phyloP scores from a whole-genome alignment of 2,329 filamentous ascomycete species.

The Cadophora malorum region DNA sequence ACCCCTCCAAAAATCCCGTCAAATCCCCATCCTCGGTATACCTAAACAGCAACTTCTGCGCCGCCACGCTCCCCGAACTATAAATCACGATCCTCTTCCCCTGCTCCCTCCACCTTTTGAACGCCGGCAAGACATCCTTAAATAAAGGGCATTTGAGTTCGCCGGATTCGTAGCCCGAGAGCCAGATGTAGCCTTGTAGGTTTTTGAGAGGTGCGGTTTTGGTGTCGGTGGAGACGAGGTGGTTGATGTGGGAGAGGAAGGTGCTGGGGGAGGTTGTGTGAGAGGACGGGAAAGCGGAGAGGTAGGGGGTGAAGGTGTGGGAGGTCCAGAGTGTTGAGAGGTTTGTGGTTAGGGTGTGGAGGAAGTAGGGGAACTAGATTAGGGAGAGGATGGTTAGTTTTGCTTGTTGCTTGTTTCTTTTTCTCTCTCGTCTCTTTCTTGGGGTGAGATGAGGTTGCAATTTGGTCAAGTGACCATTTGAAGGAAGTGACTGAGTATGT shows the following conservation, averaged over 20 bases:
- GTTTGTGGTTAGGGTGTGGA: conserved; percentile 68
- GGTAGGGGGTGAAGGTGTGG: conserved; percentile 69
- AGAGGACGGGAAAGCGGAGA: conserved; percentile 72
- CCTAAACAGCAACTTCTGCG: conserved; percentile 80
- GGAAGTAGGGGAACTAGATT: conserved; percentile 76
- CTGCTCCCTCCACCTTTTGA: conserved; percentile 64
- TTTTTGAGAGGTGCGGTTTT: conserved; percentile 81
- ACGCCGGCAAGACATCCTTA: conserved; percentile 70
- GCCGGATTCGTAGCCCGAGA: conserved; percentile 73
- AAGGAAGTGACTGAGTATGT: background rate
- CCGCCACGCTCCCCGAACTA: conserved; percentile 79
- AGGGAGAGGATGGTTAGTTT: conserved; percentile 25
- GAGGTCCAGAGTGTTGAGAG: conserved; percentile 72
- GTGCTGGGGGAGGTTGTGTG: conserved; percentile 63
- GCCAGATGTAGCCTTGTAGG: conserved; percentile 81
- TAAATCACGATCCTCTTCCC: conserved; percentile 72
- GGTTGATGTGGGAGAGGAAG: conserved; percentile 70
- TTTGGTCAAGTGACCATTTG: conserved; percentile 14
- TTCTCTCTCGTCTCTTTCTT: too few species aligned
- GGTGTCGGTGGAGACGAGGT: conserved; percentile 74
- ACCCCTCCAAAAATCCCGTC: conserved; percentile 64
- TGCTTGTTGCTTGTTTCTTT: too few species aligned
- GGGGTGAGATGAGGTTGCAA: background rate
- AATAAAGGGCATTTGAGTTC: conserved; percentile 76
- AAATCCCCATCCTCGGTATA: conserved; percentile 65